phyloP scores from a whole-genome alignment of 208 protist genomes.

The Porcisia deanei region DNA sequence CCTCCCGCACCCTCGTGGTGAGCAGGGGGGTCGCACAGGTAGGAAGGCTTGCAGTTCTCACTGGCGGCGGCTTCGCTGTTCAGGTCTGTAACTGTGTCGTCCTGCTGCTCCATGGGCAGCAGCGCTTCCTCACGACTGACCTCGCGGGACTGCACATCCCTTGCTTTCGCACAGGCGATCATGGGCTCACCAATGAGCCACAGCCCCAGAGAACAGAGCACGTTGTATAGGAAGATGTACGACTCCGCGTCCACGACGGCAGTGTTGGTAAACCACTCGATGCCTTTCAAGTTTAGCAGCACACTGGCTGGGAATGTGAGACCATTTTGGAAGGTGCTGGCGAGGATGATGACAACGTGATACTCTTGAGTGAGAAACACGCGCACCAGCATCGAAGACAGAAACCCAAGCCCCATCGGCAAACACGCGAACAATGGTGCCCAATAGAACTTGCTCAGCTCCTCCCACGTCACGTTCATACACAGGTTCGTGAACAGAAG shows the following conservation, averaged over 20 bases:
- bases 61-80: conserved; percentile 5
- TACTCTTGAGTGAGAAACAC: conserved; percentile 42
- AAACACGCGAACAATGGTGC: conserved; percentile 53
- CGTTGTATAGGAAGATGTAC: conserved; percentile 81
- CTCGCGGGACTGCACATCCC: conserved; percentile 26
- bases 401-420: conserved; percentile 41
- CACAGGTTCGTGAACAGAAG: conserved; percentile 72
- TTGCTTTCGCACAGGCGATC: conserved; percentile 29
- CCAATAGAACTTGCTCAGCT: conserved; percentile 59
- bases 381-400: conserved; percentile 28
- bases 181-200: conserved; percentile 58
- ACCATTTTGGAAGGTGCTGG: conserved; percentile 74
- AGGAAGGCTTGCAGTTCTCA: conserved; percentile 29
- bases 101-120: conserved; percentile 1
- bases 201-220: conserved; percentile 54
- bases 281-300: conserved; percentile 59
- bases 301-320: conserved; percentile 63
- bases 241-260: conserved; percentile 37
- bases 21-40: conserved; percentile 23
- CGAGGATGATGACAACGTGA: conserved; percentile 51
- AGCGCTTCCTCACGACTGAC: background rate
- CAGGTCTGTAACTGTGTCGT: conserved; percentile 2
- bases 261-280: conserved; percentile 47
- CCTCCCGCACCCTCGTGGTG: background rate
- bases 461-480: conserved; percentile 57